phyloP scores from a whole-genome alignment of 1,139 yeast species.

The Yamadazyma diddensiae region DNA sequence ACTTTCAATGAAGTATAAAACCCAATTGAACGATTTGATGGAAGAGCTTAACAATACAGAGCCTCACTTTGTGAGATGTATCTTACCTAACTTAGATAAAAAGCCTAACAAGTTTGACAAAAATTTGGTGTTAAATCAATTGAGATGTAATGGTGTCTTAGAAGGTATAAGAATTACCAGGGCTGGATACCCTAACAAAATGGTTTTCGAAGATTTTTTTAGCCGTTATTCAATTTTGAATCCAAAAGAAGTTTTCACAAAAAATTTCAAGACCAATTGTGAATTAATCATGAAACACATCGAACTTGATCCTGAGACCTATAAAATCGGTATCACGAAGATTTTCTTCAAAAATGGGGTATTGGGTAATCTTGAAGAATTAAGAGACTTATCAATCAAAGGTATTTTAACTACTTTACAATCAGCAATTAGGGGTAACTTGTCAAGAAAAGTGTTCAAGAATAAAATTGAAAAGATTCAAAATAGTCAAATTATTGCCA shows the following conservation, averaged over 20 bases:
- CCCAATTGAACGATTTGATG: conserved; percentile 73
- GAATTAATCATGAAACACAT: conserved; percentile 63
- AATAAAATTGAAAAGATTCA: conserved; percentile 57
- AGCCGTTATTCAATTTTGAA: conserved; percentile 69
- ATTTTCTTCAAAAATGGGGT: conserved; percentile 94
- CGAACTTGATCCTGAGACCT: conserved; percentile 59
- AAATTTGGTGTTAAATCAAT: conserved; percentile 76
- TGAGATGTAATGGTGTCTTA: conserved; percentile 94
- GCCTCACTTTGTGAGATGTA: conserved; percentile 97
- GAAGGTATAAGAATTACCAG: conserved; percentile 98
- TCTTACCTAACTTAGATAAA: conserved; percentile 81
- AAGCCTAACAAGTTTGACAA: conserved; percentile 72
- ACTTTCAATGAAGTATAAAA: conserved; percentile 82
- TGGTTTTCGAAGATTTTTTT: conserved; percentile 78
- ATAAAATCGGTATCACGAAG: conserved; percentile 81
- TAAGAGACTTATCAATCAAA: conserved; percentile 65
- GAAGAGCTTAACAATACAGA: conserved; percentile 74
- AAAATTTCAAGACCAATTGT: conserved; percentile 59
- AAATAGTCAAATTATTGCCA: conserved; percentile 68
- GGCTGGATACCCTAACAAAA: conserved; percentile 94
- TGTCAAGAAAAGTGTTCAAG: conserved; percentile 52
- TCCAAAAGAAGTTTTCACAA: conserved; percentile 44
- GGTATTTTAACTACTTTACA: conserved; percentile 61
- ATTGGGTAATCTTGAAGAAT: conserved; percentile 78
- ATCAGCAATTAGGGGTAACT: conserved; percentile 62